These are phyloP conservation scores for grape (Vitis vinifera) DNA, from an alignment of 164 flowering plant genomes.

Conservation along the genomic window ASM3070453v1 NC_081816.1:956001-956500, in stretches of 20 bases:
- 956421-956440: conserved; percentile 48
- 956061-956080: conserved; percentile 45
- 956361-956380: conserved; percentile 52
- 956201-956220: conserved; percentile 47
- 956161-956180: conserved; percentile 47
- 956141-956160: conserved; percentile 45
- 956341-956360: conserved; percentile 51
- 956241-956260: conserved; percentile 38
- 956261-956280: conserved; percentile 45
- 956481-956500: conserved; percentile 3
- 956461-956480: conserved; percentile 47
- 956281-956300: conserved; percentile 43
- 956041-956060: conserved; percentile 39
- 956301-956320: conserved; percentile 43
- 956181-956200: conserved; percentile 51
- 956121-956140: conserved; percentile 41
- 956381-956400: conserved; percentile 49
- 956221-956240: conserved; percentile 48
- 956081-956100: conserved; percentile 41
- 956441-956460: conserved; percentile 43
- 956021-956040: conserved; percentile 45
- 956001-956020: conserved; percentile 43
- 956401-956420: conserved; percentile 39
- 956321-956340: conserved; percentile 42
- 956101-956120: conserved; percentile 43